Conservation (phyloP, 2,329 filamentous ascomycete genomes). For the Juglanconis sp. region DNA sequence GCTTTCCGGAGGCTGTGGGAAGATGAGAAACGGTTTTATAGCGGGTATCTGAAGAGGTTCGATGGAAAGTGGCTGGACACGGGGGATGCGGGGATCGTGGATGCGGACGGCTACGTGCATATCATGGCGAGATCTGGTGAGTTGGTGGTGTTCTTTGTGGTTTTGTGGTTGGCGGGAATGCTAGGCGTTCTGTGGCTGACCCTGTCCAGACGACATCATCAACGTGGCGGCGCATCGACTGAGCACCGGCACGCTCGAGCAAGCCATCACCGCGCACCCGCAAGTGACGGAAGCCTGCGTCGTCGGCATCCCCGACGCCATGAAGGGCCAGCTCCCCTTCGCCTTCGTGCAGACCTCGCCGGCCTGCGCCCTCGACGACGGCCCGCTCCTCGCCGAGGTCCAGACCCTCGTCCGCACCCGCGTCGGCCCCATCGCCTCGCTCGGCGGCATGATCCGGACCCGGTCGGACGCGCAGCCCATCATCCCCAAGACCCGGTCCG, state of each 20-base stretch:
- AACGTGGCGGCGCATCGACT: constrained; percentile 94
- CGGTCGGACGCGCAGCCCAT: constrained; percentile 61
- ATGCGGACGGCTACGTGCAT: constrained; percentile 65
- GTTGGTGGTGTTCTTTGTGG: not conserved
- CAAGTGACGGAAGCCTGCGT: constrained; percentile 80
- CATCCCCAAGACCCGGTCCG: constrained; percentile 89
- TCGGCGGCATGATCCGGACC: constrained; percentile 77
- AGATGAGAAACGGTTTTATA: constrained; percentile 82
- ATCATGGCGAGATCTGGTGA: constrained; percentile 54
- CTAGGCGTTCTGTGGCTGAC: constrained; percentile 38
- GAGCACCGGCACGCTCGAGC: constrained; percentile 85
- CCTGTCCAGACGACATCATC: constrained; percentile 71
- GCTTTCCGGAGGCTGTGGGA: constrained; percentile 83
- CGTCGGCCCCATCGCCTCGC: constrained; percentile 80
- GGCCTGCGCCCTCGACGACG: constrained; percentile 50
- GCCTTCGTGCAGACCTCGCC: constrained; percentile 65
- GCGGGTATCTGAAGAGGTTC: constrained; percentile 80
- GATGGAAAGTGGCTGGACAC: constrained; percentile 82
- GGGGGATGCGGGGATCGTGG: constrained; percentile 84
- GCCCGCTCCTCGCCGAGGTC: constrained; percentile 55
- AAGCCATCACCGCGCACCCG: constrained; percentile 80
- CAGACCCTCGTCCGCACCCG: constrained; percentile 71
- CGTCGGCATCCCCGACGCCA: constrained; percentile 75
- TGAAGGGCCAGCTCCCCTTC: constrained; percentile 91
- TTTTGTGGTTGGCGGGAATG: constrained; percentile 35